A percentile compares a stretch with the other conserved stretches of the same genome.
These are phyloP conservation scores for Fusarium devonianum DNA, from an alignment of 2,329 filamentous ascomycete species.

Conservation along the genomic window DNA sequence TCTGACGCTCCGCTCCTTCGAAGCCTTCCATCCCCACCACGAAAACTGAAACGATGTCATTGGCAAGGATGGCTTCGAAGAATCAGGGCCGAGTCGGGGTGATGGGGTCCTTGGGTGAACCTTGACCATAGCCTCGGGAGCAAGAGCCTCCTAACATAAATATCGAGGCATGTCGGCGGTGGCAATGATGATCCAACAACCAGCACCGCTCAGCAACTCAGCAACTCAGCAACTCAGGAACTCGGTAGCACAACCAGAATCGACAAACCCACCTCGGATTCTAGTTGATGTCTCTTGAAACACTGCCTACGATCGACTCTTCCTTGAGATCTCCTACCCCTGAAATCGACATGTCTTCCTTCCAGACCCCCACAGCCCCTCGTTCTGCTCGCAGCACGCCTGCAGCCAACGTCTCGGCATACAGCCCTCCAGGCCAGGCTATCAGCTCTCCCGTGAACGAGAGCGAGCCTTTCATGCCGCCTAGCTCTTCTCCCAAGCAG, in stretches of 20 bases:
- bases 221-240: too few species aligned
- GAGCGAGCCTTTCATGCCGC: constrained; percentile 21
- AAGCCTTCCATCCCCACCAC: constrained; percentile 30
- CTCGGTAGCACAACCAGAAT: constrained; percentile 8
- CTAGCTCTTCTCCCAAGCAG: constrained; percentile 14
- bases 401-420: constrained; percentile 26
- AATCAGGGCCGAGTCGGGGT: constrained; percentile 33
- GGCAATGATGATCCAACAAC: constrained; percentile 1
- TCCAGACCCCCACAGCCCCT: constrained; percentile 20
- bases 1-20: constrained; percentile 21
- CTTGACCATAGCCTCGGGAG: constrained; percentile 16
- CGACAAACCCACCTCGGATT: constrained; percentile 6
- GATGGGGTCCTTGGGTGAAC: constrained; percentile 9
- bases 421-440: constrained; percentile 30
- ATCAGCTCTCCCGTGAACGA: constrained; percentile 19
- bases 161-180: constrained; percentile 24
- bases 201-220: constrained; percentile 14
- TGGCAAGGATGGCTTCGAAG: constrained; percentile 30
- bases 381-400: constrained; percentile 40
- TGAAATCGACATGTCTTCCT: constrained; percentile 32
- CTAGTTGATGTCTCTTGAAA: constrained; percentile 24
- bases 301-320: constrained; percentile 26
- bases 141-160: constrained; percentile 24
- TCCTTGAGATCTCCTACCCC: constrained; percentile 21
- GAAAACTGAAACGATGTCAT: constrained; percentile 34